These are phyloP conservation scores for Cladobotryum protrusum DNA, from an alignment of 2,329 filamentous ascomycete genomes.

Conservation along the genomic window DNA sequence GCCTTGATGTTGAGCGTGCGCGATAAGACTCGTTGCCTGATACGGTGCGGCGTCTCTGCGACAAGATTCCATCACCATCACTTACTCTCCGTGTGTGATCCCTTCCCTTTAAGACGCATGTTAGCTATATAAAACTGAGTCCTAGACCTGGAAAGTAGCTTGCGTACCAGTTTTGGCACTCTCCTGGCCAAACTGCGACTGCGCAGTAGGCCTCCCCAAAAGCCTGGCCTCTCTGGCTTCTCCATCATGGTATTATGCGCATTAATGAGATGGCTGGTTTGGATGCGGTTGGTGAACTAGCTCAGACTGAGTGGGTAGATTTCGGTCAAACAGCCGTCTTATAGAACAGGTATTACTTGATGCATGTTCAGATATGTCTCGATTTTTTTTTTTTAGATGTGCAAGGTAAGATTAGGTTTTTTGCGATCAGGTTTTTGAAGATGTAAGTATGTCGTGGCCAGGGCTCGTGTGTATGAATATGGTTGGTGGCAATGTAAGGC, in stretches of 20 bases:
- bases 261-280: too few relatives aligned
- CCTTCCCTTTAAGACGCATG: neutral
- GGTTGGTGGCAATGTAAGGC: too few relatives aligned
- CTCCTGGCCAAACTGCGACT: conserved; percentile 35
- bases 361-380: too few relatives aligned
- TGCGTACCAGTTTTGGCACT: conserved; percentile 11
- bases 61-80: conserved; percentile 2
- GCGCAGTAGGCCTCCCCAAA: conserved; percentile 45
- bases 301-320: too few relatives aligned
- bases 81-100: conserved; percentile 5
- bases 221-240: conserved; percentile 37
- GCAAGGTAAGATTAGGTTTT: too few relatives aligned
- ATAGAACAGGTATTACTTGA: too few relatives aligned
- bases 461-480: too few relatives aligned
- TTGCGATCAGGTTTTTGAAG: neutral
- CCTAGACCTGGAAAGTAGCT: neutral
- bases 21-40: neutral
- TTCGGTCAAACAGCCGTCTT: too few relatives aligned
- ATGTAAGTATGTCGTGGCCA: too few relatives aligned
- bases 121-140: neutral
- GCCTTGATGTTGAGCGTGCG: conserved; percentile 1
- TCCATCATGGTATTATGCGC: conserved; percentile 22
- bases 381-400: too few relatives aligned
- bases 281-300: neutral
- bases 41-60: conserved; percentile 4